Base-by-base conservation (phyloP, 2,329 filamentous ascomycete genomes). In the Phyllosticta capitalensis region DNA sequence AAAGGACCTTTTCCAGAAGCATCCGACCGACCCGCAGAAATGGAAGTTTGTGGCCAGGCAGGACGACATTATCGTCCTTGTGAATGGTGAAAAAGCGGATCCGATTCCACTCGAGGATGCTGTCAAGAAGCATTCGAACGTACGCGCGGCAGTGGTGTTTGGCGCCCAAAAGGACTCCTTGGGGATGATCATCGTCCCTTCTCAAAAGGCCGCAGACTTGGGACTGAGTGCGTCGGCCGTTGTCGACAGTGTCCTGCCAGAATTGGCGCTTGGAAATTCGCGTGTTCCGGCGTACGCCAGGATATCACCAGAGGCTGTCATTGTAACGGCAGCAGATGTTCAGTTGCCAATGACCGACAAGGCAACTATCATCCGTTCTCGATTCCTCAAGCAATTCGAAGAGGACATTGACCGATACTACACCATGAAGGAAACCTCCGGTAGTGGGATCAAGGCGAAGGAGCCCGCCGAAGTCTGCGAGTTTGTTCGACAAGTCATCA, bases 71-170 rank as follows among this genome's bases (percentile, higher is more conserved):
- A 21, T 59, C 19, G 56, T 59, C 19, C 56, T 59, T 2, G 51
- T 54, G 2, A 59, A 59, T n/a, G 56, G 56, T 22, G 56, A 59
- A 26, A 59, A 59, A 22, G 56, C 52, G 5, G 52, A 54, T 24
- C 56, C 56, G 38, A 50, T 33, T 12, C 56, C 56, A 20, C 51
- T 59, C 9, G 56, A 59, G 45, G 52, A 45, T 5, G 49, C 50
- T n/a, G 56, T 58, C 5, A 21, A 17, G 21, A 10, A 24, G 17
- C 19, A 49, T 17, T 14, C 50, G 9, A 45, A 53, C 0, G 80
- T 86, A 0, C 72, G 76, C 14, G 83, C 86, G 60, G 79, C 79
- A 0, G 73, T 84, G 2, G 77, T 84, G 0, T 84, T 85, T 61
- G 83, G 83, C 14, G 56, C 56, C 9, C 49, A 52, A 30, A 20